Base-by-base conservation (phyloP, 805 yeast species). In the Metschnikowia amazonensis region DNA sequence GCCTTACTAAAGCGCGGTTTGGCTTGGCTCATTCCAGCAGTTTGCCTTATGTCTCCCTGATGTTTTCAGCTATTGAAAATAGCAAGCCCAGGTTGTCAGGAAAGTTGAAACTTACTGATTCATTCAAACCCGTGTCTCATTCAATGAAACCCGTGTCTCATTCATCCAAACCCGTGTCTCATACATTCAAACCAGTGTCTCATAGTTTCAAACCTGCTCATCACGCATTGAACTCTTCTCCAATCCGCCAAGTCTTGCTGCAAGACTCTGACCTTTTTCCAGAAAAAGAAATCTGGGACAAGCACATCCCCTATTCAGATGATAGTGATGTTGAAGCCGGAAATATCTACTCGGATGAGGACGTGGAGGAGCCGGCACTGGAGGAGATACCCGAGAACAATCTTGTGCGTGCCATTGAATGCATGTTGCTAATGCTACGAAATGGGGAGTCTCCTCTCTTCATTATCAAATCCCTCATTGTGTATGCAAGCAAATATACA, bases 371-470 rank as follows among this genome's bases (percentile, higher is more conserved):
- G 9, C 5, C 14, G n/a, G 28, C 13, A 27, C 28, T 17, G 17
- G 38, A 5, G 9, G 41, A 27, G 7, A n/a, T 13, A 5, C 13
- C 32, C 5, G 33, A 30, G 2, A 8, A n/a, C 8, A 5, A 11
- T 14, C 42, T 30, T 13, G 28, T 16, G 21, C 20, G 23, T 13
- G 42, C 42, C 14, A 30, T 39, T 11, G 42, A 31, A 8, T 39
- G 21, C 21, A 11, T 31, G 16, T 27, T 55, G 3, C 38, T 44
- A 29, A 51, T 67, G 10, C 43, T 66, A n/a, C 37, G 54, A 16
- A 43, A 43, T 4, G 71, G 70, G 1, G 70, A 65, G 40, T 54
- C 69, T 6, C 62, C 64, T 1, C 29, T 49, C 6, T 57, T 46
- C 39, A 58, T 67, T 17, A 50, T 56, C 18, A 61, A 60, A 32